Evolutionary conservation across 2,329 filamentous ascomycete genomes (phyloP).

Genomic region (Colletotrichum trifolii): DNA sequence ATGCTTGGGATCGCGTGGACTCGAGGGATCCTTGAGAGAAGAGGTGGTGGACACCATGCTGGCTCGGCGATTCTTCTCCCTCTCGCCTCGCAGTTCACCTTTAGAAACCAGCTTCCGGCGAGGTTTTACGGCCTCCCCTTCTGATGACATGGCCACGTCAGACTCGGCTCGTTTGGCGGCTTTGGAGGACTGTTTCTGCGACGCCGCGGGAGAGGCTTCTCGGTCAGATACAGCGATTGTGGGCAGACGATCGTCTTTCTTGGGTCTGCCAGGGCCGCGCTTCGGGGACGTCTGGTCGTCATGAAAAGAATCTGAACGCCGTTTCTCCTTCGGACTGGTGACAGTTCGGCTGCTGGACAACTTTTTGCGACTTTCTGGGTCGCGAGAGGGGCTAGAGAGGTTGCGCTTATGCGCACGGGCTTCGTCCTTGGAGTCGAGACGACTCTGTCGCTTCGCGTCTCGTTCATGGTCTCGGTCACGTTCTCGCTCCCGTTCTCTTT

Average conservation of each 20-base stretch:
- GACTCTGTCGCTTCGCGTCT: conserved; percentile 55
- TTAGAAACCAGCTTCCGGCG: conserved; percentile 73
- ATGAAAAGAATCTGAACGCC: conserved; percentile 54
- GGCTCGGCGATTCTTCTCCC: conserved; percentile 67
- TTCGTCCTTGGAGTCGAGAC: conserved; percentile 59
- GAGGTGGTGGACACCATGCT: conserved; percentile 69
- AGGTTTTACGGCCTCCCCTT: conserved; percentile 68
- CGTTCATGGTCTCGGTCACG: conserved; percentile 53
- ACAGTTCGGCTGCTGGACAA: conserved; percentile 46
- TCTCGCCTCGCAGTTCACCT: conserved; percentile 69
- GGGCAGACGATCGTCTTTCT: conserved; percentile 64
- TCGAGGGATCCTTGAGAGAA: conserved; percentile 62
- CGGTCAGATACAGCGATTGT: conserved; percentile 62
- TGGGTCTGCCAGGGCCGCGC: conserved; percentile 63
- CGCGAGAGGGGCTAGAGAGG: conserved; percentile 60
- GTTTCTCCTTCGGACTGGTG: conserved; percentile 62
- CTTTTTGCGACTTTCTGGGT: conserved; percentile 59
- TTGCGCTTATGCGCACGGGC: conserved; percentile 57
- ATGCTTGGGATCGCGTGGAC: conserved; percentile 60
- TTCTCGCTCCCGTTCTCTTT: conserved; percentile 39
- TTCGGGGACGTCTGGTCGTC: conserved; percentile 62
- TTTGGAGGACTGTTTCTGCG: conserved; percentile 61
- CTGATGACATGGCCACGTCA: conserved; percentile 64
- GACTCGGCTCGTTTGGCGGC: conserved; percentile 62
- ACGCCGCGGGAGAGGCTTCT: conserved; percentile 60